Percentiles rank a stretch among this genome's conserved stretches.
Conservation (phyloP, 164 flowering plant genomes). For the Magnolia sinica region DNA sequence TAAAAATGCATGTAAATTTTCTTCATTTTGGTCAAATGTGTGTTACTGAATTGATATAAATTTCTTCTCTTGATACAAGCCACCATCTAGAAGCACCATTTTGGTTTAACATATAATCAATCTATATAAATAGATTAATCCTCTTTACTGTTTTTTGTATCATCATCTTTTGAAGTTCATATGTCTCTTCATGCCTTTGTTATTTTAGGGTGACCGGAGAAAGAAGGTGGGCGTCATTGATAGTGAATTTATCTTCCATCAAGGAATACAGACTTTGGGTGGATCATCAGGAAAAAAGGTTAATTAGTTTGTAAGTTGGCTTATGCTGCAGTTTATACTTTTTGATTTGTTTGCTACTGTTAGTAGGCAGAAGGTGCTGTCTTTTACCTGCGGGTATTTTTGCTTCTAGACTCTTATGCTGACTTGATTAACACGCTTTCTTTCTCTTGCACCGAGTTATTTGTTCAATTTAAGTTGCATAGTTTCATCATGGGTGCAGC, state of each 20-base stretch:
- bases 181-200: neutral
- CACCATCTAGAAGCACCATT: no score
- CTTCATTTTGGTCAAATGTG: neutral
- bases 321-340: neutral
- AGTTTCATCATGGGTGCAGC: no score
- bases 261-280: slow-evolving; percentile 73
- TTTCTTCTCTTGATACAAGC: no score
- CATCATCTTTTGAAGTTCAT: no score
- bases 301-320: neutral
- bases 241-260: slow-evolving; percentile 67
- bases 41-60: neutral
- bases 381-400: no score
- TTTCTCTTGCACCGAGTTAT: no score
- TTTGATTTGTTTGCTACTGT: neutral
- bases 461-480: no score
- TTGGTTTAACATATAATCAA: no score
- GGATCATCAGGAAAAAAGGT: slow-evolving; percentile 43
- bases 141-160: no score
- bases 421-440: no score
- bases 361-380: neutral
- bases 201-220: slow-evolving; percentile 70
- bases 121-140: no score
- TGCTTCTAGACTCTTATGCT: no score
- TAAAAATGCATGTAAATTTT: neutral
- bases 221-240: slow-evolving; percentile 79